These are phyloP conservation scores for Agrostemma githago DNA, from an alignment of 148 eudicot genomes.

Conservation along the genomic window DNA sequence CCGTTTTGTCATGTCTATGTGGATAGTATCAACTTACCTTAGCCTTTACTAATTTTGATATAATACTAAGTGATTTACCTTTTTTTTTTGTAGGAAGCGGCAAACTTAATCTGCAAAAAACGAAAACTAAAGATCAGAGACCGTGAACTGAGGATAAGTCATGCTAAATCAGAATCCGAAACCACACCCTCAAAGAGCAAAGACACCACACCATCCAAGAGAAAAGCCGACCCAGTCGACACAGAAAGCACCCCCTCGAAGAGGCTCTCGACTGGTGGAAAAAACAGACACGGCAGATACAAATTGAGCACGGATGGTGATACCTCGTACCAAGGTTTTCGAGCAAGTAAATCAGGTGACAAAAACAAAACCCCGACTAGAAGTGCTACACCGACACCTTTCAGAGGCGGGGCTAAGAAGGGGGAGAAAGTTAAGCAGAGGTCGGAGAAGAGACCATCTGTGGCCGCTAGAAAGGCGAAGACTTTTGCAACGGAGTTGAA, in stretches of 20 bases:
- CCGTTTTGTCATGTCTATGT: too few species aligned
- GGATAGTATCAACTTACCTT: too few species aligned
- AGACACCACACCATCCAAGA: slow-evolving; percentile 54
- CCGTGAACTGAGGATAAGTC: slow-evolving; percentile 67
- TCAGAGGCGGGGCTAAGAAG: slow-evolving; percentile 28
- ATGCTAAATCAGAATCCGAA: slow-evolving; percentile 45
- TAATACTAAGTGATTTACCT: too few species aligned
- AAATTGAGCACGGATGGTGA: slow-evolving; percentile 27
- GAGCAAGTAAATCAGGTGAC: slow-evolving; percentile 73
- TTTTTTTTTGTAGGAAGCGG: slow-evolving; percentile 57
- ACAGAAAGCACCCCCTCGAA: slow-evolving; percentile 32
- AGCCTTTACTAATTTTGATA: not conserved
- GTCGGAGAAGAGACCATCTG: slow-evolving; percentile 67
- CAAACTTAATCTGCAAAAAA: slow-evolving; percentile 53
- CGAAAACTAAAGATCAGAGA: slow-evolving; percentile 72
- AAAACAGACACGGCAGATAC: slow-evolving; percentile 28
- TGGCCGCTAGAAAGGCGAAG: slow-evolving; percentile 74
- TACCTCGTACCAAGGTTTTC: slow-evolving; percentile 77
- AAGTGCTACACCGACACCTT: slow-evolving; percentile 19
- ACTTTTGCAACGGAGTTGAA: slow-evolving; percentile 31
- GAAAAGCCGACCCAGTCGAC: slow-evolving; percentile 36
- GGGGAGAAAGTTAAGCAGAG: slow-evolving; percentile 35
- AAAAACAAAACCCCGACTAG: slow-evolving; percentile 48
- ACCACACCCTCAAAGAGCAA: slow-evolving; percentile 60
- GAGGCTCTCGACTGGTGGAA: slow-evolving; percentile 31